Percentiles rank a stretch among this genome's conserved stretches.
Evolutionary conservation across 2,329 filamentous ascomycete species (phyloP).

Genomic region (Coniochaeta sp.): DNA sequence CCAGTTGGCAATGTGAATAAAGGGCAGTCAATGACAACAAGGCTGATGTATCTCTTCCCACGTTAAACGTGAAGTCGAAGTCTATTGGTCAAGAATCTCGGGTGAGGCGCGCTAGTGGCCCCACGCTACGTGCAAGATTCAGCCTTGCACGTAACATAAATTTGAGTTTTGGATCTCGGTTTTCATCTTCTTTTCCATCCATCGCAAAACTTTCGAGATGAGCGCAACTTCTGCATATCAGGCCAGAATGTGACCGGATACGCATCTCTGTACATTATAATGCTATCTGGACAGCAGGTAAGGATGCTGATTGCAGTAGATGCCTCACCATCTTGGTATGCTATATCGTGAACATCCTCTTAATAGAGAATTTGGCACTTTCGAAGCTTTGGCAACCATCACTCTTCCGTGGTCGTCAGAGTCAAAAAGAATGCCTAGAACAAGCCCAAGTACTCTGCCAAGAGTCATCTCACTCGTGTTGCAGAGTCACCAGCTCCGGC

Average conservation of each 20-base stretch:
- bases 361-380: constrained; percentile 52
- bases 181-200: not conserved
- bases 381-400: constrained; percentile 80
- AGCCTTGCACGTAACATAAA: not conserved
- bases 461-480: constrained; percentile 89
- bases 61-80: not conserved
- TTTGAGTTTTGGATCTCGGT: not conserved
- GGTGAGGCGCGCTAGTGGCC: not conserved
- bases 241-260: not conserved
- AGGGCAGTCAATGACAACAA: not conserved
- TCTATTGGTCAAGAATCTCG: not conserved
- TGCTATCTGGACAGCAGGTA: not conserved
- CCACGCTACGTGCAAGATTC: not conserved
- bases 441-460: constrained; percentile 72
- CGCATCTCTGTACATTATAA: not conserved
- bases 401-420: constrained; percentile 63
- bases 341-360: not conserved
- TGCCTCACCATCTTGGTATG: not conserved
- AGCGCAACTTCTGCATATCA: not conserved
- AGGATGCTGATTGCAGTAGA: not conserved
- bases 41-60: not conserved
- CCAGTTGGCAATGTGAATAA: not conserved
- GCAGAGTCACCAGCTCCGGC: constrained; percentile 69
- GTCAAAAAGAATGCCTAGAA: constrained; percentile 84
- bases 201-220: not conserved